Evolutionary conservation across 2,329 filamentous ascomycete genomes (phyloP).

Genomic region (Calonectria honghensis): DNA sequence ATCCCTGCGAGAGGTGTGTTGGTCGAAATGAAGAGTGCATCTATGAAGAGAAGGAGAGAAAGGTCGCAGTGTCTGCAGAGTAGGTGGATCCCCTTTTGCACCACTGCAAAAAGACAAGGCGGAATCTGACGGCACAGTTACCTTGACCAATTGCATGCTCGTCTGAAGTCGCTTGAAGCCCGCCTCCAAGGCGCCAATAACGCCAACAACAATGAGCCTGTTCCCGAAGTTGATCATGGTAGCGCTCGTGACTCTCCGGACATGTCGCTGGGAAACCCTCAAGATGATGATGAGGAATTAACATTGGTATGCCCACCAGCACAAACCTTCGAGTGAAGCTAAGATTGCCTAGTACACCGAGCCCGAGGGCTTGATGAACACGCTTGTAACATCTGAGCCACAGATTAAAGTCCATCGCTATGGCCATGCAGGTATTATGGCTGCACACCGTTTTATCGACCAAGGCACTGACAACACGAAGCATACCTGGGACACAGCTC

Average conservation of each 20-base stretch:
- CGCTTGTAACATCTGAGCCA: conserved; percentile 45
- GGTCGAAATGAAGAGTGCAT: conserved; percentile 43
- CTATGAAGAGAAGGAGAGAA: conserved; percentile 50
- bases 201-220: background rate
- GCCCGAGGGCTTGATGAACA: conserved; percentile 41
- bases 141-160: conserved; percentile 45
- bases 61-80: conserved; percentile 41
- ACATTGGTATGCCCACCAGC: background rate
- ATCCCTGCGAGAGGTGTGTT: conserved; percentile 46
- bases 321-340: background rate
- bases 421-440: conserved; percentile 43
- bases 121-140: conserved; percentile 33
- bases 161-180: conserved; percentile 43
- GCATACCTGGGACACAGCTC: conserved; percentile 49
- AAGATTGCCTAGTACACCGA: background rate
- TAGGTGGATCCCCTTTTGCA: conserved; percentile 15
- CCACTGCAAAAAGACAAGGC: no score
- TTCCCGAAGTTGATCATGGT: no score
- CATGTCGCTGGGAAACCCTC: background rate
- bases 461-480: conserved; percentile 7
- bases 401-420: conserved; percentile 49
- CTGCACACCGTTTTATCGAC: no score
- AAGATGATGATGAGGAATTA: background rate
- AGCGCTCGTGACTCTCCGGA: background rate
- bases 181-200: conserved; percentile 24